Evolutionary conservation across 225 moss, liverwort and hornwort species (phyloP), one percentile per base, ranked within the genome.

Genomic region (Physcomitrium patens): DNA sequence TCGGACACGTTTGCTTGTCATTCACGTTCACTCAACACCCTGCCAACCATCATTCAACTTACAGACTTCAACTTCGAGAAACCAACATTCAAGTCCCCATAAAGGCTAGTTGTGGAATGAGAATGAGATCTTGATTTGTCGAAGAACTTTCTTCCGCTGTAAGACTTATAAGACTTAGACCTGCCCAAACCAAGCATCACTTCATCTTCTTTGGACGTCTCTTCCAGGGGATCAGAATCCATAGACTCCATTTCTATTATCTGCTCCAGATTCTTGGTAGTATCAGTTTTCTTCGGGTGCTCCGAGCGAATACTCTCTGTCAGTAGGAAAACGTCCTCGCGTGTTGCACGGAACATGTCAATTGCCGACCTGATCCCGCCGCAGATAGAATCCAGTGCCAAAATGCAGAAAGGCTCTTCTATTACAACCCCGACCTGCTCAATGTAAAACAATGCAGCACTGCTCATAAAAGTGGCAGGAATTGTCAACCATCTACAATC

Each of bases 401-500:
- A 59, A 24, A 89, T 83, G 77, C 78, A 80, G 13, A 89, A 89
- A 3, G 89, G 89, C 72, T 89, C 86, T 77, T 89, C 86, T 1
- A 89, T 86, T 12, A 89, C 8, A 43, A 89, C 89, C 14, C 89
- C 89, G 0, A 89, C 89, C 55, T 89, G 86, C 71, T 89, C 89
- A 7, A 89, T 89, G 75, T 81, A 86, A 17, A 84, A 82, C 1
- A 89, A 61, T 0, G 86, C 78, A 15, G 79, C 84, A 37, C 81
- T 80, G 59, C 84, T 86, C 71, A 89, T 71, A 60, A 74, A 79
- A 5, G 84, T 88, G 15, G 89, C 96, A 24, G 91, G 89, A 42
- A 91, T 74, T 0, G 91, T 81, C 67, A 84, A 67, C 96, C 90
- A 94, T 27, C 47, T 67, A 74, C 96, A 96, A 16, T 86, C 82